Evolutionary conservation across 2,329 filamentous ascomycete species (phyloP), one percentile per base, ranked within the genome.

Genomic region (Botrytis elliptica): DNA sequence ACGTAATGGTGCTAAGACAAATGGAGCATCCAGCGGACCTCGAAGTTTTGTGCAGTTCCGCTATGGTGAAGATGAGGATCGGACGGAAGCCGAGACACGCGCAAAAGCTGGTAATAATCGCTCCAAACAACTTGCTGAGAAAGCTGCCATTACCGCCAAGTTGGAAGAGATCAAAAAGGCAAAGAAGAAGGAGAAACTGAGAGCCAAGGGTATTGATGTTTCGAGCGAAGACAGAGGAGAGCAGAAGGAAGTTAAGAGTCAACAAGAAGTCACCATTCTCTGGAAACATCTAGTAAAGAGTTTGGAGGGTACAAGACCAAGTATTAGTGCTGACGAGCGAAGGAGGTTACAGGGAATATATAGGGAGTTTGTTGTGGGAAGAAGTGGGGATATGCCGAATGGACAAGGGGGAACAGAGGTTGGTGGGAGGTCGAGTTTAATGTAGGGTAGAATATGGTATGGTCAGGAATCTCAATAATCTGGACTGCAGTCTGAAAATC

Each of bases 321-420:
- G 93, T 82, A 97, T 98, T 77, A 93, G 92, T 80, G 85, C 86
- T 4, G 88, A 94, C 74, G 96, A 99, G 84, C 88, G 90, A 79
- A 86, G 85, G 75, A 86, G 95, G 74, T 83, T 99, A 77, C 87
- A 89, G 79, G 89, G 88, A 59, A 98, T 99, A 75, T 99, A 99
- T 81, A 86, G 88, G 25, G 96, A 99, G 84, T 99, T 99, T 85
- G 91, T 98, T 0, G 93, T 93, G 6, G 95, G 94, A 0, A 88
- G 96, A 78, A 97, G 95, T 82, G 96, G 96, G 12, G 95, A 98
- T 85, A 94, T 99, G 93, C 93, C 91, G 75, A 95, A 92, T 82
- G 96, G 96, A 2, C 93, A 98, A 83, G 94, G 93, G 0, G 93
- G 92, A 73, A 97, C 91, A 82, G 96, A 98, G 83, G 90, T 99